Evolutionary conservation across 1,139 yeast genomes (phyloP).

Genomic region (Ogataea hybrid): DNA sequence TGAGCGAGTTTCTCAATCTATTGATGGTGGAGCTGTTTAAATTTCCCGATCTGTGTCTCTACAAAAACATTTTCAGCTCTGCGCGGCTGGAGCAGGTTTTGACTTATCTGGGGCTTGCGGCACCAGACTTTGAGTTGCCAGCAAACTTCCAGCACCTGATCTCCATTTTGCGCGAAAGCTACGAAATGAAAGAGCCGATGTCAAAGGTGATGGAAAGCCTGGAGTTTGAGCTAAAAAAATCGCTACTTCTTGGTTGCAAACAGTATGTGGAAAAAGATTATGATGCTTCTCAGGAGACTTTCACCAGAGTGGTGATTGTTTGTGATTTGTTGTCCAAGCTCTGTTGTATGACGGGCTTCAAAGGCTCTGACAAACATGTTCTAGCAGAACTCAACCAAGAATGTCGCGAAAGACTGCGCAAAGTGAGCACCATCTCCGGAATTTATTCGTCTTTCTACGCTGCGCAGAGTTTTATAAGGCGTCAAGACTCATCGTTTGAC

Average conservation of each 20-base stretch:
- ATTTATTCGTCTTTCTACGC: constrained; percentile 11
- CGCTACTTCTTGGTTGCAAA: constrained; percentile 8
- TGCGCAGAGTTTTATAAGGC: constrained; percentile 6
- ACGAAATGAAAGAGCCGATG: constrained; percentile 3
- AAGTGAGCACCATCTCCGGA: constrained; percentile 8
- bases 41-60: constrained; percentile 11
- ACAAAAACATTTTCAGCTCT: constrained; percentile 10
- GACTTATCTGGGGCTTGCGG: constrained; percentile 8
- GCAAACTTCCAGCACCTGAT: constrained; percentile 8
- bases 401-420: constrained; percentile 2
- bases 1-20: constrained; percentile 8
- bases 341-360: constrained; percentile 13
- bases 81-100: constrained; percentile 13
- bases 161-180: constrained; percentile 1
- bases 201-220: constrained; percentile 9
- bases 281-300: constrained; percentile 1
- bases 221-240: constrained; percentile 9
- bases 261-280: constrained; percentile 8
- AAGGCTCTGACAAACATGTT: constrained; percentile 11
- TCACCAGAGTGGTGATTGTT: constrained; percentile 5
- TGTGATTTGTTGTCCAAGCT: constrained; percentile 11
- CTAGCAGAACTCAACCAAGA: constrained; percentile 4
- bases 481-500: constrained; percentile 3
- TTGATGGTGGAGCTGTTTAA: constrained; percentile 10
- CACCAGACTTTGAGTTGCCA: constrained; percentile 8